Evolutionary conservation across 2,329 filamentous ascomycete species (phyloP).

Genomic region (Teratosphaeria nubilosa): DNA sequence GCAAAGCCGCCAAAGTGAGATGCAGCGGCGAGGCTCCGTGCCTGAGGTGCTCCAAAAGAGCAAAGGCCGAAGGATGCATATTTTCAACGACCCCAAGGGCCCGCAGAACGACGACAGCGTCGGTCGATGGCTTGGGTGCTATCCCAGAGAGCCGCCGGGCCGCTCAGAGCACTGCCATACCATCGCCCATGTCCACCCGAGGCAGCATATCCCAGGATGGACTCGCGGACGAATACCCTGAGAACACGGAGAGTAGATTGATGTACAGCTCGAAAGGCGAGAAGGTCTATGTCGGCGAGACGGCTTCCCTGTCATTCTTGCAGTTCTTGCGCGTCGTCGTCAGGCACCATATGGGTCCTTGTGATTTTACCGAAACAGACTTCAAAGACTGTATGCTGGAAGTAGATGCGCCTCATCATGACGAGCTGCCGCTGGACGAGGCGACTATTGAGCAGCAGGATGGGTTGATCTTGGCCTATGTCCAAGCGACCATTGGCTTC

Average conservation of each 20-base stretch:
- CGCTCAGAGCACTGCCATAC: neutral
- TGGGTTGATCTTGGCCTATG: neutral
- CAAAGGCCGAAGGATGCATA: neutral
- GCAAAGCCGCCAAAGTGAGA: neutral
- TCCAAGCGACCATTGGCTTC: neutral
- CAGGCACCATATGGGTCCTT: neutral
- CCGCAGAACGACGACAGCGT: neutral
- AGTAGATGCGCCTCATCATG: neutral
- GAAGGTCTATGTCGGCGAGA: neutral
- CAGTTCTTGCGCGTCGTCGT: neutral
- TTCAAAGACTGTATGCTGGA: neutral
- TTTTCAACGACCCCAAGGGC: neutral
- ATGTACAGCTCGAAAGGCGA: neutral
- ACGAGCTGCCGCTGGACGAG: neutral
- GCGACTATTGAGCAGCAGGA: neutral
- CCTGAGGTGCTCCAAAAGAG: neutral
- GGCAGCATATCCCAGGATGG: neutral
- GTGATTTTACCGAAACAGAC: neutral
- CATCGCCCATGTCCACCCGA: neutral
- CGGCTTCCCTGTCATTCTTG: neutral
- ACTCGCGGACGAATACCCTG: neutral
- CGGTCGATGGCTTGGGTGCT: neutral
- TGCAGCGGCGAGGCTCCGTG: neutral
- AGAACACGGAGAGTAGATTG: neutral
- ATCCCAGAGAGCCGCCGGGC: neutral